phyloP scores from a whole-genome alignment of 2,329 filamentous ascomycete species.

The Stenocarpella maydis region DNA sequence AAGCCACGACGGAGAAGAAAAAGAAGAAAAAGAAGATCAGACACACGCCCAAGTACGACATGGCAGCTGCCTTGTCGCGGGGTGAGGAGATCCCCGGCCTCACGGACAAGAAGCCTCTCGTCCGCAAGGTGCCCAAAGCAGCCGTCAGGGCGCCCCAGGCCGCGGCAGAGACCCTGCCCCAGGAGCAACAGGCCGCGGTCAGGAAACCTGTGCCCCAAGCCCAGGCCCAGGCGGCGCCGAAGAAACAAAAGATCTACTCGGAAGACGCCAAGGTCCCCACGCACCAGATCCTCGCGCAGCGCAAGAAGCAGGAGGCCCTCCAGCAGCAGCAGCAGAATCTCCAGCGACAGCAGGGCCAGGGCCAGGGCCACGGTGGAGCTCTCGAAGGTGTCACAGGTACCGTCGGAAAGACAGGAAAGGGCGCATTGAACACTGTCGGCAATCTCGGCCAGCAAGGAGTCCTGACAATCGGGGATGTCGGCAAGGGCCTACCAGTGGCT shows the following conservation, averaged over 20 bases:
- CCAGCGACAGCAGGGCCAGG: constrained; percentile 16
- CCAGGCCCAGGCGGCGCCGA: neutral
- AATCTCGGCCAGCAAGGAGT: constrained; percentile 28
- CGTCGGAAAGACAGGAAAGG: constrained; percentile 23
- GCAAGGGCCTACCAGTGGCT: constrained; percentile 30
- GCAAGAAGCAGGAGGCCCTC: constrained; percentile 26
- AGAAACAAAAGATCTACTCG: constrained; percentile 34
- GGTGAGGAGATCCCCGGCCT: constrained; percentile 34
- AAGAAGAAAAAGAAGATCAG: constrained; percentile 36
- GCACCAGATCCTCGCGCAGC: constrained; percentile 30
- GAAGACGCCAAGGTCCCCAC: constrained; percentile 29
- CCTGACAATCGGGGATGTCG: constrained; percentile 29
- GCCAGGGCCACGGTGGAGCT: neutral
- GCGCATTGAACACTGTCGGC: constrained; percentile 21
- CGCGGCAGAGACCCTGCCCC: constrained; percentile 23
- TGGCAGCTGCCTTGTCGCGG: constrained; percentile 31
- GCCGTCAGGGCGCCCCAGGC: constrained; percentile 13
- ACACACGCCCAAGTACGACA: constrained; percentile 31
- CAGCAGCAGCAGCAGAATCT: constrained; percentile 18
- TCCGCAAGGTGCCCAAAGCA: constrained; percentile 26
- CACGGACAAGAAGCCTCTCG: constrained; percentile 28
- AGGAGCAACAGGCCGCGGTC: constrained; percentile 16
- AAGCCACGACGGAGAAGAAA: constrained; percentile 31
- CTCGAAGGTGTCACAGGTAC: neutral
- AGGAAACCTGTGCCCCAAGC: constrained; percentile 11